Evolutionary conservation across 176 grass and related monocot species (phyloP), one percentile per base, ranked within the genome.

Genomic region (Avena sativa): DNA sequence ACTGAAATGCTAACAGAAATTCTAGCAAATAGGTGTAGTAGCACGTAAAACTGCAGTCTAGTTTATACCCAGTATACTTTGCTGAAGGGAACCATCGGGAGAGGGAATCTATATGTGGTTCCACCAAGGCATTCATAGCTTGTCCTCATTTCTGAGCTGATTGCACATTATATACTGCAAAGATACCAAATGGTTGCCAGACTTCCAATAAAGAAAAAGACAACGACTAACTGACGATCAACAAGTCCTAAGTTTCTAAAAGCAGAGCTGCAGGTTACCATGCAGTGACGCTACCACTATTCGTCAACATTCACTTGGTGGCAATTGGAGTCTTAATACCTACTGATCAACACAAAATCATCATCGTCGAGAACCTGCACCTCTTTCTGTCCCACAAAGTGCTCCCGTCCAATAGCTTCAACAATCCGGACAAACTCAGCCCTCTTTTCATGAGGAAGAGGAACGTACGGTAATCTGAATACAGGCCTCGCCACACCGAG

Each of bases 401-500:
- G 85, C 51, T 94, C 84, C 21, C 88, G 50, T 61, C 96, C 96
- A 21, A 94, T 88, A 12, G 83, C 69, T 66, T 96, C 87, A 1
- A 98, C 96, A 51, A 98, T 91, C 38, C 59, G 20, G 59, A 92
- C 73, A 63, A 98, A 96, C 76, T 95, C 93, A 2, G 72, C 34
- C 60, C 96, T 94, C 86, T 88, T 95, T 55, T 91, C 86, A 59
- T 80, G 84, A 58, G 92, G 80, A 71, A 96, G 97, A 9, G 97
- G 97, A 83, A 92, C 89, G 75, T 94, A 98, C 0, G 97, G 92
- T 69, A 96, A 68, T 64, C 93, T 89, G 87, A 98, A 96, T 69
- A 96, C 87, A 5, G 92, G 89, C 34, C 89, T 92, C 49, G 82
- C 79, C 61, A 93, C 86, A 3, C 94, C 92, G 8, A 98, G 92